Percentiles rank a stretch among this genome's conserved stretches.
Evolutionary conservation across 1,284 basidiomycete species (phyloP).

Genomic region (Mrakiaceae sp.): DNA sequence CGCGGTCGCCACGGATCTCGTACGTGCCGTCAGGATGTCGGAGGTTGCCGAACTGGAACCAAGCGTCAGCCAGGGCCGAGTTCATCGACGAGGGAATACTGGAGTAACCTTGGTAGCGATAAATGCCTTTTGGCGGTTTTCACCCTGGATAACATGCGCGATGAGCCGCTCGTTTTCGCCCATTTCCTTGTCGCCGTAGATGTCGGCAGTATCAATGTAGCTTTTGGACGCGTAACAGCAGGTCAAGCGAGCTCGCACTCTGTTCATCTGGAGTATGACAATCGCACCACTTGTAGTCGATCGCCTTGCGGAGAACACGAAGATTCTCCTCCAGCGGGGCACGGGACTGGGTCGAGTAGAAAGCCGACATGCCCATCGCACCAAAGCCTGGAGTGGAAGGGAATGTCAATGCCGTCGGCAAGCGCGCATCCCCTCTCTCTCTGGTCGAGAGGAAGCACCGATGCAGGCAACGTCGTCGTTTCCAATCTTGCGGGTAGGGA

Average conservation of each 20-base stretch:
- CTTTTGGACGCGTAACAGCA: too few relatives aligned
- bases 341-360: neutral
- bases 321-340: too few relatives aligned
- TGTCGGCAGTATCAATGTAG: constrained; percentile 24
- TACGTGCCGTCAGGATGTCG: neutral
- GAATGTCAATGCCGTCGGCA: too few relatives aligned
- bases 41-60: neutral
- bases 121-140: constrained; percentile 29
- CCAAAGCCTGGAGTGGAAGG: neutral
- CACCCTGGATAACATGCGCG: constrained; percentile 29
- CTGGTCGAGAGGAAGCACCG: too few relatives aligned
- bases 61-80: neutral
- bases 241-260: too few relatives aligned
- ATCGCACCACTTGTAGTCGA: too few relatives aligned
- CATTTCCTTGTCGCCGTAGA: constrained; percentile 21
- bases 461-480: too few relatives aligned
- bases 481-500: too few relatives aligned
- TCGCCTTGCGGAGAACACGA: too few relatives aligned
- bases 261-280: too few relatives aligned
- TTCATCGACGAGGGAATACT: neutral
- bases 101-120: constrained; percentile 28
- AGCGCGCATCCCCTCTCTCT: too few relatives aligned
- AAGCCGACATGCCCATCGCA: constrained; percentile 1
- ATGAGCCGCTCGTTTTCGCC: constrained; percentile 35
- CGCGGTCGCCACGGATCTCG: neutral